Base-by-base conservation (phyloP, 495 filamentous ascomycete genomes). In the Tuber umbilicatum region DNA sequence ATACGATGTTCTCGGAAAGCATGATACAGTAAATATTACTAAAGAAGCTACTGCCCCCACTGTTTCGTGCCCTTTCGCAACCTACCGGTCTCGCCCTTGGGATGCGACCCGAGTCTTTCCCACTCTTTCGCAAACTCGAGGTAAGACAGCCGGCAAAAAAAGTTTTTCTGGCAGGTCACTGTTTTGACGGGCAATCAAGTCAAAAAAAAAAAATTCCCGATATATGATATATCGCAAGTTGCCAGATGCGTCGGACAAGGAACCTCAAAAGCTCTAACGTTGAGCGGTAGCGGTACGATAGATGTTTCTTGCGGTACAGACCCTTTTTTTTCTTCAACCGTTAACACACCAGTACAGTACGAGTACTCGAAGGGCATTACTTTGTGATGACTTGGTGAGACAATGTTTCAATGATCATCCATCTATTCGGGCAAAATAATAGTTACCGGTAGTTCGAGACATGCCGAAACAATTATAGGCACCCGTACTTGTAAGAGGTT, bases 341-440 rank as follows among this genome's bases (percentile, higher is more conserved):
- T 64, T 17, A 19, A 17, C 12, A 27, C 12, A 23, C 45, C 19
- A 16, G 45, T 50, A 43, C 42, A 3, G 42, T 14, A 43, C 12
- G 3, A 2, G 42, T 43, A 60, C n/a, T 27, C 50, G 10, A 27
- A 4, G 23, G 4, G 50, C n/a, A 27, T 60, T 60, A 2, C 50
- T 14, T 14, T 23, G 45, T 9, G 50, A 31, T 60, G 50, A 31
- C n/a, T 60, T 60, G n/a, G n/a, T 27, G 50, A 27, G 50, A 60
- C 50, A 60, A 35, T 35, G 55, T 64, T 64, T 64, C 55, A 64
- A 64, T 64, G 27, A 64, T 16, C 55, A 64, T 64, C 55, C 27
- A 35, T 7, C 55, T 27, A 64, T 64, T 35, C 31, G 27, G 55
- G 55, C 55, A 64, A 64, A 64, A 31, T 5, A 31, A 35, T 35